phyloP scores from a whole-genome alignment of 805 yeast genomes.

The Monosporozyma aerobia region DNA sequence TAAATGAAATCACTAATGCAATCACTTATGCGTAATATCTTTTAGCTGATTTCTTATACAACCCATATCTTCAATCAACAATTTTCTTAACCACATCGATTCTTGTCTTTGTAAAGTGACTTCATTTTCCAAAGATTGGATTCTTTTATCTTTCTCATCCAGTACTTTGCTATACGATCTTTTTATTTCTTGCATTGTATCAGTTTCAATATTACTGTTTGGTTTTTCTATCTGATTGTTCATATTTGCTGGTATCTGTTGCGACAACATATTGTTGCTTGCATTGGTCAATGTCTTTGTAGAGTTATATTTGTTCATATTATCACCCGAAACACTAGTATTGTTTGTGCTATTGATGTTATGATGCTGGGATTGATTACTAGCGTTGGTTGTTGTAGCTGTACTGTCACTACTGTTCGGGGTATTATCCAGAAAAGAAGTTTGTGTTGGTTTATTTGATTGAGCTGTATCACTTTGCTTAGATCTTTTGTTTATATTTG shows the following conservation, averaged over 20 bases:
- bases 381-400: not conserved
- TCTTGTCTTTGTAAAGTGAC: slow-evolving; percentile 18
- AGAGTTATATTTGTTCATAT: not conserved
- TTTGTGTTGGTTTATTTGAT: not conserved
- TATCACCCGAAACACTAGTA: not conserved
- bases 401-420: not conserved
- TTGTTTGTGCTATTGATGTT: not conserved
- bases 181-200: slow-evolving; percentile 5
- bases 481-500: slow-evolving; percentile 16
- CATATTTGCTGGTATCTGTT: not conserved
- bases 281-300: not conserved
- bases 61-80: slow-evolving; percentile 22
- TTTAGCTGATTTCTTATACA: slow-evolving; percentile 13
- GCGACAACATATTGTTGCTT: not conserved
- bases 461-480: slow-evolving; percentile 2
- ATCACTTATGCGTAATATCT: slow-evolving; percentile 18
- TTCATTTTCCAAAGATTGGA: slow-evolving; percentile 13
- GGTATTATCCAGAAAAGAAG: not conserved
- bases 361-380: not conserved
- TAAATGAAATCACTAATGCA: not conserved
- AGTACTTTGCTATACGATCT: slow-evolving; percentile 10
- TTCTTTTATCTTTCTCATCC: slow-evolving; percentile 16
- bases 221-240: not conserved
- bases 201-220: not conserved
- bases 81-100: slow-evolving; percentile 15